Base-by-base conservation (phyloP, 352 stramenopile genomes). In the Phytopythium montanum region DNA sequence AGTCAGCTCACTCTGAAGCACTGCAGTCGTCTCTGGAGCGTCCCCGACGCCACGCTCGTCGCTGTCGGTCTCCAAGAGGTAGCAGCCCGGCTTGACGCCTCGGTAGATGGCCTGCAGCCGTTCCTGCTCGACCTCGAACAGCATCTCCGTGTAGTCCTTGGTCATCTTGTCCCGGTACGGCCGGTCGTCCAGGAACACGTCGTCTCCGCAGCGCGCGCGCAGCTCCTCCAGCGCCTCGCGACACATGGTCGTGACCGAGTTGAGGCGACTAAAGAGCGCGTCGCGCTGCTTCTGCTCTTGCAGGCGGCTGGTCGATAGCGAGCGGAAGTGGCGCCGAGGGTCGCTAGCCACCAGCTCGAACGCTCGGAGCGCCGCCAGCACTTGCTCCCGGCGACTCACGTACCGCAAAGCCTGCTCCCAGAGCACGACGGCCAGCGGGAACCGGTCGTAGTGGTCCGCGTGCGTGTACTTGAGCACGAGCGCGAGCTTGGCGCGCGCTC, bases 391-490 rank as follows among this genome's bases (percentile, higher is more conserved):
- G 41, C 68, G 65, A 21, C 57, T 49, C 5, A 91, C 70, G 56
- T 62, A 73, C 31, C 66, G 58, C 36, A 75, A 29, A 16, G 73
- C 72, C 34, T 77, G 75, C 29, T 92, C 82, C 79, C 79, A 92
- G 5, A 89, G 65, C 29, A 81, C 60, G 5, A 92, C 79, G 5
- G 82, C 82, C 19, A 73, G 66, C 28, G 76, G 60, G 39, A 92
- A 88, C 23, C 68, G 68, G n/a, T 87, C 69, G 66, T 81, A 89
- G 51, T 79, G 54, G 31, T 82, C 73, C 0, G 56, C 65, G 13
- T 87, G 72, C 1, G 81, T 91, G 51, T 91, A 91, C 65, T 89
- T 91, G 10, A 91, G 70, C n/a, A 91, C 79, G n/a, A 89, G 60
- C 18, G 81, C 70, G 5, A 88, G 62, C 28, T 92, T 92, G 2